phyloP scores from a whole-genome alignment of 2,329 filamentous ascomycete genomes.

The Magnaporthales sp. region DNA sequence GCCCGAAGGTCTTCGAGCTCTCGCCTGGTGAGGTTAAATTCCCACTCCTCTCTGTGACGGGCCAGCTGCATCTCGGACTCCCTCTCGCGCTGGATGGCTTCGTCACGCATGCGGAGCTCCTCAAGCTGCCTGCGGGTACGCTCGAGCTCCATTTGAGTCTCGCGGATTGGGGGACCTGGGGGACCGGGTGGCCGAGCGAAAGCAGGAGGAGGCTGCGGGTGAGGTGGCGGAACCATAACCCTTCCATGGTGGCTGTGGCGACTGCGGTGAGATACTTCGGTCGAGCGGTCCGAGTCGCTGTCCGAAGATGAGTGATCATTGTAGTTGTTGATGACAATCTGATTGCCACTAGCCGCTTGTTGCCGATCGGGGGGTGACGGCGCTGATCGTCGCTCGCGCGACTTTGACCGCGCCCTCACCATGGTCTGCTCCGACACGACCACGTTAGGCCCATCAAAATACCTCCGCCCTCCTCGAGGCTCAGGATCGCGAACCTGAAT shows the following conservation, averaged over 20 bases:
- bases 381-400: constrained; percentile 35
- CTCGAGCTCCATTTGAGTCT: constrained; percentile 23
- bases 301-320: constrained; percentile 31
- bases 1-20: constrained; percentile 29
- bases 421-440: constrained; percentile 38
- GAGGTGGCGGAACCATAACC: background rate
- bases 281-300: constrained; percentile 22
- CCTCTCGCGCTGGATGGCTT: constrained; percentile 8
- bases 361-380: constrained; percentile 23
- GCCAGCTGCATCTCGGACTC: constrained; percentile 20
- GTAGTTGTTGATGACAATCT: constrained; percentile 47
- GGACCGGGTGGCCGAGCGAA: background rate
- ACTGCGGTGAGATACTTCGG: background rate
- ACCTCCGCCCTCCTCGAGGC: constrained; percentile 27
- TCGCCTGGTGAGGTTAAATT: constrained; percentile 27
- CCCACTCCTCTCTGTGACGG: constrained; percentile 14
- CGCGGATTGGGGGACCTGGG: background rate
- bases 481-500: constrained; percentile 27
- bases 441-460: constrained; percentile 30
- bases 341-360: background rate
- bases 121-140: constrained; percentile 32
- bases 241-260: constrained; percentile 3
- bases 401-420: constrained; percentile 32
- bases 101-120: constrained; percentile 23
- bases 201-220: background rate